These are phyloP conservation scores for Diaporthe destruens DNA, from an alignment of 2,329 filamentous ascomycete genomes.

Conservation along the genomic window DNA sequence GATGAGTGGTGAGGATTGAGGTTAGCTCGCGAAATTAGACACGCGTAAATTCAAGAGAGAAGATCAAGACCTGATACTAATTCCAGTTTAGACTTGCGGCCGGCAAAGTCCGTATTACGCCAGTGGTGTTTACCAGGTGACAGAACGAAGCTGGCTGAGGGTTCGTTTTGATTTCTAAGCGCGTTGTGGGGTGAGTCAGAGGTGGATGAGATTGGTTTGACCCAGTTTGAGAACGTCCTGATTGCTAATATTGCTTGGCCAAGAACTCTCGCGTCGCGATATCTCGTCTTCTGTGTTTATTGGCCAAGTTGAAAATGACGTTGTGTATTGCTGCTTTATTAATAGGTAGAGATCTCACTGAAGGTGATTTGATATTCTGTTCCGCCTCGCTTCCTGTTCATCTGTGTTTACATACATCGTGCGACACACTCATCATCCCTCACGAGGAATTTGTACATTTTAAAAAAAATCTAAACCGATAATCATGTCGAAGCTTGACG, in stretches of 20 bases:
- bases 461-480: no score
- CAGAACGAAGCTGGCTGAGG: not conserved
- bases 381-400: not conserved
- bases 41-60: not conserved
- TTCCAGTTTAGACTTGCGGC: not conserved
- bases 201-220: not conserved
- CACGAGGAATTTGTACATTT: not conserved
- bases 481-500: not conserved
- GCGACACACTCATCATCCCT: not conserved
- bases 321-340: no score
- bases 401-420: not conserved
- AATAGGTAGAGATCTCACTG: not conserved
- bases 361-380: no score
- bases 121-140: not conserved
- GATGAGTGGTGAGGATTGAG: no score
- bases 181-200: not conserved
- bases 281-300: not conserved
- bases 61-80: not conserved
- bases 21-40: no score
- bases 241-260: constrained; percentile 8
- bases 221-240: not conserved
- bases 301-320: no score
- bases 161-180: constrained; percentile 10
- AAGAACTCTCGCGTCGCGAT: not conserved
- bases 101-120: not conserved